These are phyloP conservation scores for Diospyros kaki DNA, from an alignment of 148 eudicot genomes.

Conservation along the genomic window DNA sequence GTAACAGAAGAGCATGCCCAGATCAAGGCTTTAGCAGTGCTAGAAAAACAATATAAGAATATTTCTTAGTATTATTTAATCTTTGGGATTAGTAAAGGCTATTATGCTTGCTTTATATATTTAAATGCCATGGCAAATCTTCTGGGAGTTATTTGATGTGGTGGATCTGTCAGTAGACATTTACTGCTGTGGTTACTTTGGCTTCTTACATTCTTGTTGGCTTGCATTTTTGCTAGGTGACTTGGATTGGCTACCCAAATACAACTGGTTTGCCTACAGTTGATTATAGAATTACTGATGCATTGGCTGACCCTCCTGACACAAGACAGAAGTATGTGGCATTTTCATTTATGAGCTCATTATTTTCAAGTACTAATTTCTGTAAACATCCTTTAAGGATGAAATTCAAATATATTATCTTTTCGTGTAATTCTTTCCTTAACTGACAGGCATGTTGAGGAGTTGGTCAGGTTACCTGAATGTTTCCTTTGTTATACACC, in stretches of 20 bases:
- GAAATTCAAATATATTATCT: background rate
- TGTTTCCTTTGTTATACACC: conserved; percentile 97
- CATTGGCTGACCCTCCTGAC: conserved; percentile 75
- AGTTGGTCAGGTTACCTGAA: conserved; percentile 76
- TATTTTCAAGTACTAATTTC: background rate
- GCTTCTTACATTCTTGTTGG: conserved; percentile 20
- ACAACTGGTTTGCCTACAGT: conserved; percentile 96
- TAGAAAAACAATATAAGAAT: too few relatives aligned
- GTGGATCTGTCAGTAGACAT: background rate
- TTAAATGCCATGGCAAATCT: background rate
- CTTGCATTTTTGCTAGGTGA: conserved; percentile 52
- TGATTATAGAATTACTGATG: conserved; percentile 90
- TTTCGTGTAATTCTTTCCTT: background rate
- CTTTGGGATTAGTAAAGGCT: too few relatives aligned
- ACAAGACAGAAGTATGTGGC: conserved; percentile 73
- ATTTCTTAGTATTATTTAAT: too few relatives aligned
- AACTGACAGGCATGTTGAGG: conserved; percentile 84
- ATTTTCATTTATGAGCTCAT: conserved; percentile 8
- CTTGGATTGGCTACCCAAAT: conserved; percentile 99
- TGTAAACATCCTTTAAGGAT: background rate
- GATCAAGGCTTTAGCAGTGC: too few relatives aligned
- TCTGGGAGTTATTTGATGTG: background rate
- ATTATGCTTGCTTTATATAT: background rate
- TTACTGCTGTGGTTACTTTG: background rate
- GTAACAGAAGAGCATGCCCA: too few relatives aligned